Conservation (phyloP, 192 early-diverging fungal species). For the Backusella westeae region DNA sequence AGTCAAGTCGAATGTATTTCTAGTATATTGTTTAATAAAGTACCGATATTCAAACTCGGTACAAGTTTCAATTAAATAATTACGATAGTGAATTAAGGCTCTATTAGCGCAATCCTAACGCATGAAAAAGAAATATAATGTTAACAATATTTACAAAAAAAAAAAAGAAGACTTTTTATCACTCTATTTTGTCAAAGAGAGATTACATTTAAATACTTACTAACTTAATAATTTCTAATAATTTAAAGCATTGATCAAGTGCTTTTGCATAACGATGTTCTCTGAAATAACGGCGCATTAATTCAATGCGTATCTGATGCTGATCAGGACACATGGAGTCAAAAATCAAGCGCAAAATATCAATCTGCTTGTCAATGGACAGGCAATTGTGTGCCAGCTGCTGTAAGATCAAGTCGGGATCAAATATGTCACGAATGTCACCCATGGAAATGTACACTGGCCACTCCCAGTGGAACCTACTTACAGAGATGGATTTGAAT, state of each 20-base stretch:
- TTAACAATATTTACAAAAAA: neutral
- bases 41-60: slow-evolving; percentile 35
- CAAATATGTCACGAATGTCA: slow-evolving; percentile 45
- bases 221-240: slow-evolving; percentile 58
- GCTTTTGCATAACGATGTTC: slow-evolving; percentile 46
- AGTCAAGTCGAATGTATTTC: neutral
- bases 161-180: no score
- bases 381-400: slow-evolving; percentile 65
- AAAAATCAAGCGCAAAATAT: neutral
- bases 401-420: slow-evolving; percentile 55
- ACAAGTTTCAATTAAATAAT: slow-evolving; percentile 41
- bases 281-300: slow-evolving; percentile 6
- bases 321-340: slow-evolving; percentile 1
- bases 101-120: slow-evolving; percentile 41
- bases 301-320: slow-evolving; percentile 6
- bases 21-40: neutral
- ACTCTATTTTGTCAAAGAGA: no score
- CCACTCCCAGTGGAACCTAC: slow-evolving; percentile 18
- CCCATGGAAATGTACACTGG: slow-evolving; percentile 25
- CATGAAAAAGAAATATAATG: neutral
- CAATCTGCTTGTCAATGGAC: slow-evolving; percentile 22
- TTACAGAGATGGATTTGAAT: neutral
- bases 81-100: slow-evolving; percentile 32
- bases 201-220: neutral
- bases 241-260: slow-evolving; percentile 70